Evolutionary conservation across 352 stramenopile genomes (phyloP).

Genomic region (Thalassiosira mediterranea): DNA sequence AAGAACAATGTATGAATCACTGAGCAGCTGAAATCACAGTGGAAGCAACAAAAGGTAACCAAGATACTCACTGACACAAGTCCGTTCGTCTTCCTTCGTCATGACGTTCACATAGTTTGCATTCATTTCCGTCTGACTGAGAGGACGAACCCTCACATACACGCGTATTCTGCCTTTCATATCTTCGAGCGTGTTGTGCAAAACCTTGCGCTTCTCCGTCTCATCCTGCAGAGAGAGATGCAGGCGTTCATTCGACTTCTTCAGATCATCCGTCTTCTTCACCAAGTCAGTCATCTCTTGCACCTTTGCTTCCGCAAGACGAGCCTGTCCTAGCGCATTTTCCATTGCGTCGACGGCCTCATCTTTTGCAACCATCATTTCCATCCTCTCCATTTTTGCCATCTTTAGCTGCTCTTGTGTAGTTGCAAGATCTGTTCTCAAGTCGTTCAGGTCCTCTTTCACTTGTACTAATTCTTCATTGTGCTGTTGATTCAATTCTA

Average conservation of each 20-base stretch:
- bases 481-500: slow-evolving; percentile 20
- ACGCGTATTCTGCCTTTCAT: slow-evolving; percentile 72
- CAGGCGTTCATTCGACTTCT: slow-evolving; percentile 46
- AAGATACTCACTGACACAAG: too few species aligned
- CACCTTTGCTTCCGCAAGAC: slow-evolving; percentile 27
- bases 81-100: slow-evolving; percentile 45
- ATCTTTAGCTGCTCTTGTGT: slow-evolving; percentile 40
- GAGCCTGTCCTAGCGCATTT: slow-evolving; percentile 31
- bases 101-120: slow-evolving; percentile 37
- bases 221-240: slow-evolving; percentile 49
- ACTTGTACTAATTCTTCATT: slow-evolving; percentile 18
- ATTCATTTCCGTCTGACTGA: slow-evolving; percentile 45
- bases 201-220: slow-evolving; percentile 57
- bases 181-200: slow-evolving; percentile 74
- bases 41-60: too few species aligned
- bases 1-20: too few species aligned
- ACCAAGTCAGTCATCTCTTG: slow-evolving; percentile 45
- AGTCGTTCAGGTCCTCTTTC: not conserved
- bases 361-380: slow-evolving; percentile 43
- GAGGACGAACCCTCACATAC: slow-evolving; percentile 60
- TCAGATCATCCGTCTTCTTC: slow-evolving; percentile 35
- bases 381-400: slow-evolving; percentile 39
- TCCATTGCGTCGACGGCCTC: slow-evolving; percentile 39
- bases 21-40: too few species aligned
- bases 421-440: slow-evolving; percentile 10